These are phyloP conservation scores for Fagopyrum esculentum DNA, from an alignment of 148 eudicot species.

Conservation along the genomic window DNA sequence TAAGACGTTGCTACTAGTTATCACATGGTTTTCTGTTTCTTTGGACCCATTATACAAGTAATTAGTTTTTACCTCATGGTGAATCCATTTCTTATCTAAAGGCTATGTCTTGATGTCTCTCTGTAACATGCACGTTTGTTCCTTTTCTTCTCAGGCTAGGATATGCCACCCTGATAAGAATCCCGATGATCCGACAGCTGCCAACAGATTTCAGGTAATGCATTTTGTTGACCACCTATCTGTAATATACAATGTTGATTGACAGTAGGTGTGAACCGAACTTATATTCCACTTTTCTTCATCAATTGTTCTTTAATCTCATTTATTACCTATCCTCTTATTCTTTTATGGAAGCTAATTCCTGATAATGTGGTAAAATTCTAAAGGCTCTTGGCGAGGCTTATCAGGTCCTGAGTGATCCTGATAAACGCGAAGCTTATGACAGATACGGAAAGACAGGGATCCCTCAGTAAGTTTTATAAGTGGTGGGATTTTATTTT, in stretches of 20 bases:
- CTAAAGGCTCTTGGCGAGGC: slow-evolving; percentile 89
- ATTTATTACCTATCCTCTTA: not conserved
- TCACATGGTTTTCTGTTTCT: not conserved
- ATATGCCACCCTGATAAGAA: slow-evolving; percentile 90
- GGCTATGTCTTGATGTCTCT: no score
- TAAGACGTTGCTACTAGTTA: not conserved
- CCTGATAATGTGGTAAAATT: not conserved
- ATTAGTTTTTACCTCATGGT: no score
- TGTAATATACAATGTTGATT: not conserved
- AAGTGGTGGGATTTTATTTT: not conserved
- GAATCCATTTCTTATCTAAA: no score
- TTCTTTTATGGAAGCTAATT: not conserved
- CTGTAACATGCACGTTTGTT: not conserved
- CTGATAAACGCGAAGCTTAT: slow-evolving; percentile 79
- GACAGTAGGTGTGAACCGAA: not conserved
- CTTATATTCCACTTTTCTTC: not conserved
- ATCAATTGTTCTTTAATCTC: not conserved
- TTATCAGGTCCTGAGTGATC: slow-evolving; percentile 83
- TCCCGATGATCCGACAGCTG: slow-evolving; percentile 83
- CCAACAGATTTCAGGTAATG: slow-evolving; percentile 76
- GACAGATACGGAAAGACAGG: slow-evolving; percentile 71
- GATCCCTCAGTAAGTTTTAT: slow-evolving; percentile 52
- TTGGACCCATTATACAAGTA: no score
- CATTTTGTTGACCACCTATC: not conserved
- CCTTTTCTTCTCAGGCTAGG: slow-evolving; percentile 54